Percentiles rank a stretch among this genome's conserved stretches.
phyloP scores from a whole-genome alignment of 306 rosid species.

The Ammopiptanthus mongolicus region DNA sequence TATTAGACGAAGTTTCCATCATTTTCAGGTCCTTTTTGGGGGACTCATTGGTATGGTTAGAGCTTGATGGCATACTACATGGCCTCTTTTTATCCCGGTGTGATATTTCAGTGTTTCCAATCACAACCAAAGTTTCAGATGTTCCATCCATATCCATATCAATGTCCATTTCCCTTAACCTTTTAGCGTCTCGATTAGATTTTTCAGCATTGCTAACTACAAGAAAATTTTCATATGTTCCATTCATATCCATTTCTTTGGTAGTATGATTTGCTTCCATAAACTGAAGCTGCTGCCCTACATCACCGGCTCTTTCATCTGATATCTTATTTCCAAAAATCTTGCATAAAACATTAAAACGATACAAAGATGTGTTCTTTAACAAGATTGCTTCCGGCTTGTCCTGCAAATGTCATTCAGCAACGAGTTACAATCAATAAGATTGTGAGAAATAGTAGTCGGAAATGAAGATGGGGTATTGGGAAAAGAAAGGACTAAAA shows the following conservation, averaged over 20 bases:
- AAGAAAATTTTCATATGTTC: conserved; percentile 18
- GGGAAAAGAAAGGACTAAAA: too few relatives aligned
- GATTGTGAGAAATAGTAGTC: neutral
- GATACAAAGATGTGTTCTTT: conserved; percentile 34
- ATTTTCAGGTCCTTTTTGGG: conserved; percentile 25
- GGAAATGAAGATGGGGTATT: too few relatives aligned
- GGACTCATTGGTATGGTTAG: neutral
- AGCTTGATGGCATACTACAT: neutral
- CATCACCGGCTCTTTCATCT: conserved; percentile 24
- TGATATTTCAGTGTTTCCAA: conserved; percentile 22
- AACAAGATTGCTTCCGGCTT: conserved; percentile 47
- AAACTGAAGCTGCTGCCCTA: conserved; percentile 9
- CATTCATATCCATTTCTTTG: conserved; percentile 30
- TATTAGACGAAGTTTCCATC: too few relatives aligned
- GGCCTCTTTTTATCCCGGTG: conserved; percentile 33
- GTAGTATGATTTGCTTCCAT: conserved; percentile 8
- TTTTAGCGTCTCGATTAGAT: conserved; percentile 20
- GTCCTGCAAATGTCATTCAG: conserved; percentile 48
- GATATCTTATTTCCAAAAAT: conserved; percentile 33
- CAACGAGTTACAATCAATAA: neutral
- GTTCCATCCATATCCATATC: conserved; percentile 22
- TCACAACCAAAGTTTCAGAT: conserved; percentile 16
- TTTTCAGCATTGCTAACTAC: conserved; percentile 18
- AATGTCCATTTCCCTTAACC: conserved; percentile 21
- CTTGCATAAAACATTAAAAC: conserved; percentile 43